Evolutionary conservation across 345 rosid species (phyloP).

Genomic region (Aquilaria malaccensis): DNA sequence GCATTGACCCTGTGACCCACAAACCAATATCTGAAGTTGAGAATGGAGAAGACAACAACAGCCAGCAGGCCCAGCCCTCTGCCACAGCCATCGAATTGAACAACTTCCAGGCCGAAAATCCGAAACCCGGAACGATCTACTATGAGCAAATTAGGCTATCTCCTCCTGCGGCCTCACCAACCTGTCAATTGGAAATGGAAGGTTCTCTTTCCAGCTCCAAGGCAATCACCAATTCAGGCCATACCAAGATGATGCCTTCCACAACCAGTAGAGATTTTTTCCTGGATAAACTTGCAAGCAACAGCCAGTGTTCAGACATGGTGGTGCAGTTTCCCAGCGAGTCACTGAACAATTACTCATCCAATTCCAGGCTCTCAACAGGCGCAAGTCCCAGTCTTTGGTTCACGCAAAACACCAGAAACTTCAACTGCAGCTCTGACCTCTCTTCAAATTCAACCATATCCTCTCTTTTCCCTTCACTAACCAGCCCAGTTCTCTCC

Average conservation of each 20-base stretch:
- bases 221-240: slow-evolving; percentile 20
- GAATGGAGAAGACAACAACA: slow-evolving; percentile 29
- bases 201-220: slow-evolving; percentile 31
- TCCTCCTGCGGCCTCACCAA: slow-evolving; percentile 19
- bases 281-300: slow-evolving; percentile 22
- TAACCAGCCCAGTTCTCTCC: slow-evolving; percentile 28
- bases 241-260: slow-evolving; percentile 14
- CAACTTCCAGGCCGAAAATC: slow-evolving; percentile 7
- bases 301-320: slow-evolving; percentile 21
- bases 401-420: slow-evolving; percentile 28
- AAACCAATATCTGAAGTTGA: slow-evolving; percentile 45
- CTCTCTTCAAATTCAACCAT: slow-evolving; percentile 8
- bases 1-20: slow-evolving; percentile 52
- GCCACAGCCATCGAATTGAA: slow-evolving; percentile 9
- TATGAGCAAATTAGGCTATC: slow-evolving; percentile 18
- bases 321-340: slow-evolving; percentile 26
- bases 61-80: slow-evolving; percentile 9
- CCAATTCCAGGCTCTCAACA: slow-evolving; percentile 28
- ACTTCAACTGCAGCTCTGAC: slow-evolving; percentile 30
- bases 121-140: slow-evolving; percentile 7
- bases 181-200: slow-evolving; percentile 30
- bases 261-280: slow-evolving; percentile 29
- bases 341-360: slow-evolving; percentile 20
- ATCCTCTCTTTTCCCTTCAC: slow-evolving; percentile 23
- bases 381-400: slow-evolving; percentile 24